phyloP scores from a whole-genome alignment of 2,329 filamentous ascomycete genomes.

The Hymenoscyphus occultus region DNA sequence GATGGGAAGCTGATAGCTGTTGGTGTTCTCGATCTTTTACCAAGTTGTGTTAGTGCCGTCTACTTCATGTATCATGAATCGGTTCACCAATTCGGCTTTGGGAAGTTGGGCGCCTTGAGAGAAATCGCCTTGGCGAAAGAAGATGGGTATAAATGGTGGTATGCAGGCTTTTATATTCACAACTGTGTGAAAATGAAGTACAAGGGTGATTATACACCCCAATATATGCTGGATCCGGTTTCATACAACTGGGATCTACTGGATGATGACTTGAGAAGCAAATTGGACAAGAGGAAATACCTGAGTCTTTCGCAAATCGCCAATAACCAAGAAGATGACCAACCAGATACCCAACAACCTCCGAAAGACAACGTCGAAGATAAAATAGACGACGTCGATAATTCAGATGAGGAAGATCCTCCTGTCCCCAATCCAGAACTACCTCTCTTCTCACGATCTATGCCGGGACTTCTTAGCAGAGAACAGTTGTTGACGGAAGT shows the following conservation, averaged over 20 bases:
- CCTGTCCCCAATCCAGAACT: constrained; percentile 28
- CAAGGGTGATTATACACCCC: constrained; percentile 75
- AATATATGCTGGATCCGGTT: constrained; percentile 70
- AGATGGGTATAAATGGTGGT: constrained; percentile 73
- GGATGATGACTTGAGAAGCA: constrained; percentile 51
- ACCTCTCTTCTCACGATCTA: constrained; percentile 57
- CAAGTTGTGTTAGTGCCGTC: constrained; percentile 73
- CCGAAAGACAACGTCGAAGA: background rate
- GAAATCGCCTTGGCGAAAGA: constrained; percentile 71
- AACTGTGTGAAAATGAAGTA: constrained; percentile 80
- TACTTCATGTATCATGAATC: constrained; percentile 82
- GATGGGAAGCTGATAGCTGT: constrained; percentile 74
- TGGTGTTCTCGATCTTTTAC: constrained; percentile 73
- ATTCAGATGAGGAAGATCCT: constrained; percentile 17
- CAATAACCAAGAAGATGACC: background rate
- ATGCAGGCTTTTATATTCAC: constrained; percentile 80
- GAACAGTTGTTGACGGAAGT: constrained; percentile 49
- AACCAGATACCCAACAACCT: background rate
- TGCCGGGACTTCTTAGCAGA: constrained; percentile 63
- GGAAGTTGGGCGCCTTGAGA: constrained; percentile 71
- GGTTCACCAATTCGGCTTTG: constrained; percentile 65
- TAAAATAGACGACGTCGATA: background rate
- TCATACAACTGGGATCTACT: constrained; percentile 60
- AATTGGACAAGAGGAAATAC: constrained; percentile 34
- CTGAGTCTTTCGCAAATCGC: constrained; percentile 20